phyloP scores from a whole-genome alignment of 2,329 filamentous ascomycete genomes.

The Sodiomyces alkalinus region DNA sequence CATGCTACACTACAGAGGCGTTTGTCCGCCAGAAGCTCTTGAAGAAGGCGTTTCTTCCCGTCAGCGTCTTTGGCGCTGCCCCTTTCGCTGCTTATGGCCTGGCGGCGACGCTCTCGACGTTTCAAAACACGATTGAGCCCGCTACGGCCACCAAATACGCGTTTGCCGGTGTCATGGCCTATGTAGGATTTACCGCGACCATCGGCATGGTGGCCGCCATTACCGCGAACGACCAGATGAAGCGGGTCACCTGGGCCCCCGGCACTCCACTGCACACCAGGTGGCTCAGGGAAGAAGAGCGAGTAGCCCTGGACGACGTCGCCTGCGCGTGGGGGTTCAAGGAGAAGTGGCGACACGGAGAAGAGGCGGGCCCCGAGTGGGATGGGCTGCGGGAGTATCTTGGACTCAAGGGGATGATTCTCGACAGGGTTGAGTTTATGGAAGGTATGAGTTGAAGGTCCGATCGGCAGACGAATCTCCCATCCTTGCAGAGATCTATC shows the following conservation, averaged over 20 bases:
- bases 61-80: conserved; percentile 35
- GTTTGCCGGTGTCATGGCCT: conserved; percentile 69
- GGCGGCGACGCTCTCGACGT: conserved; percentile 48
- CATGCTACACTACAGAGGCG: conserved; percentile 50
- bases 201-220: conserved; percentile 74
- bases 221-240: conserved; percentile 90
- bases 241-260: conserved; percentile 75
- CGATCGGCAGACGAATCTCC: background rate
- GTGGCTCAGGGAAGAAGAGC: conserved; percentile 82
- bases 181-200: conserved; percentile 65
- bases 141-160: conserved; percentile 60
- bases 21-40: conserved; percentile 54
- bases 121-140: conserved; percentile 66
- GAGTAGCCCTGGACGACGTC: conserved; percentile 72
- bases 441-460: conserved; percentile 57
- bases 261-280: conserved; percentile 68
- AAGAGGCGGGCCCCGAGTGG: conserved; percentile 88
- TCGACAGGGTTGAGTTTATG: conserved; percentile 84
- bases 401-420: conserved; percentile 69
- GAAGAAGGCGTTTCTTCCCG: conserved; percentile 45
- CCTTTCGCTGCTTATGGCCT: conserved; percentile 57
- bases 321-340: conserved; percentile 87
- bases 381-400: conserved; percentile 72
- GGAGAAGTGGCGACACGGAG: conserved; percentile 62
- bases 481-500: background rate